Base-by-base conservation (phyloP, 352 stramenopile genomes). In the Blastocystis sp. region DNA sequence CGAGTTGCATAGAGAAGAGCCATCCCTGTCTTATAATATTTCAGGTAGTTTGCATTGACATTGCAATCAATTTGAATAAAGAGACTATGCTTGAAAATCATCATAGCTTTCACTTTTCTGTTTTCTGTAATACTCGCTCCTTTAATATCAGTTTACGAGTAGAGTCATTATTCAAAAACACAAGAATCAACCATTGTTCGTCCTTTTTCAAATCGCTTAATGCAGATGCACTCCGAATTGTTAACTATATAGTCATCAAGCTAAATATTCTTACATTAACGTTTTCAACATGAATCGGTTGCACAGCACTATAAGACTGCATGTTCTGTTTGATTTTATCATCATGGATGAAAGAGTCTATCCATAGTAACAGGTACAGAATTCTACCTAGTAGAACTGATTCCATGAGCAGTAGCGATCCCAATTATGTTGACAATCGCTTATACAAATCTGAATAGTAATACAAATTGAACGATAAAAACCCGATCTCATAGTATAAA, bases 141-240 rank as follows among this genome's bases (percentile, higher is more conserved):
- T 85, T 85, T 18, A 85, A 47, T 45, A 85, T 85, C 20, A 85
- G 73, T 16, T 62, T 65, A 16, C 73, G 54, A 8, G 20, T 85
- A 9, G 59, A 13, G 18, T 24, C 16, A 45, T 85, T 45, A 47
- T 62, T 62, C 0, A 85, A 24, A 65, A 66, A 85, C 13, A 85
- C 20, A 53, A 85, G 43, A 50, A 65, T 43, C 50, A 85, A 68
- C 73, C 73, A 85, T 55, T 68, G 65, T 24, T 85, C 56, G 13
- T 45, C 53, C n/a, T 59, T 24, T 34, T 37, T 47, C n/a, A 85
- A 26, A 37, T 65, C 73, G 3, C 4, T 62, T 37, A 85, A n/a
- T 2, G 41, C 30, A 50, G 41, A 30, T 6, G 47, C 24, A 69
- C 53, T 85, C 47, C 18, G 53, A 47, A 85, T 47, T 4, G 24